A percentile compares a stretch with the other conserved stretches of the same genome.
Conservation (phyloP, 2,329 filamentous ascomycete genomes). For the Beauveria varroae region DNA sequence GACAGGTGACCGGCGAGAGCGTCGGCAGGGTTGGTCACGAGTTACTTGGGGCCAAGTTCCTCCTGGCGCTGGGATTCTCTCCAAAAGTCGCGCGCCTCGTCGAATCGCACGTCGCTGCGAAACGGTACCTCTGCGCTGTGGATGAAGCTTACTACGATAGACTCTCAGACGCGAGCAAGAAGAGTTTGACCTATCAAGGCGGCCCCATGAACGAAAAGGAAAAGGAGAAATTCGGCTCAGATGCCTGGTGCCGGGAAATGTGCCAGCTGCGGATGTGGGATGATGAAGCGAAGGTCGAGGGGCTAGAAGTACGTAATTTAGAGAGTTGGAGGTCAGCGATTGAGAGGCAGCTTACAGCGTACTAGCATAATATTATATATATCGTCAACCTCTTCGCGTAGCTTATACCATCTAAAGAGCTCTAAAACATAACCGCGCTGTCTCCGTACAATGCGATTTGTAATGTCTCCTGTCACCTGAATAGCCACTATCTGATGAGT, state of each 20-base stretch:
- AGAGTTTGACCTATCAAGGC: constrained; percentile 14
- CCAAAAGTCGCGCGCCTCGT: constrained; percentile 15
- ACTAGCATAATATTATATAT: too few relatives aligned
- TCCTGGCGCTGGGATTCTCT: constrained; percentile 14
- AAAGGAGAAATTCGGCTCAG: constrained; percentile 9
- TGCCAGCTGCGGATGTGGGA: constrained; percentile 15
- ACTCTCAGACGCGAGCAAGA: constrained; percentile 16
- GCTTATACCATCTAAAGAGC: too few relatives aligned
- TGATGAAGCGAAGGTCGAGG: constrained; percentile 13
- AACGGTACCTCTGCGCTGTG: constrained; percentile 16
- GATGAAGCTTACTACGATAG: constrained; percentile 12
- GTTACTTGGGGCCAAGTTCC: constrained; percentile 11
- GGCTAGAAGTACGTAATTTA: too few relatives aligned
- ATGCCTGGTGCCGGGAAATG: constrained; percentile 14
- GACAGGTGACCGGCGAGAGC: background rate
- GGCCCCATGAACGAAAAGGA: constrained; percentile 13
- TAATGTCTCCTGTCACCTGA: too few relatives aligned
- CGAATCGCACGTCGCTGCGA: constrained; percentile 15
- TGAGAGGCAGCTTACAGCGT: too few relatives aligned
- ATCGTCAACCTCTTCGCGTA: too few relatives aligned
- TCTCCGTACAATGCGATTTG: too few relatives aligned
- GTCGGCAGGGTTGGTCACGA: constrained; percentile 16
- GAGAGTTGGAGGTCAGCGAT: too few relatives aligned
- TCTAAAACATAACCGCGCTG: too few relatives aligned
- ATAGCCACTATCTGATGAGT: too few relatives aligned